phyloP scores from a whole-genome alignment of 2,329 filamentous ascomycete species.

The Decorospora gaudefroyi region DNA sequence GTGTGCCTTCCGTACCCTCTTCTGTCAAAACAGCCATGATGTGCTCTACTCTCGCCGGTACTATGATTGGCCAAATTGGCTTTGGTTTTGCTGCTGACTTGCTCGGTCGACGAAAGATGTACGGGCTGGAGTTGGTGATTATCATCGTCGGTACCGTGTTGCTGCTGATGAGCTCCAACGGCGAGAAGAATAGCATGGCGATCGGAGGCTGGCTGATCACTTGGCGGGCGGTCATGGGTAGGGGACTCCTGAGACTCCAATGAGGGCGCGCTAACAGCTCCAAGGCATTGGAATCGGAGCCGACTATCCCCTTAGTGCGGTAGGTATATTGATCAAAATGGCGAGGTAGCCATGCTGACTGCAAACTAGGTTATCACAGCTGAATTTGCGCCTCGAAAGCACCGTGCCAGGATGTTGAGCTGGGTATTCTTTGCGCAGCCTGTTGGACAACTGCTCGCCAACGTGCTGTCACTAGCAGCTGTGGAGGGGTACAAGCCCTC shows the following conservation, averaged over 20 bases:
- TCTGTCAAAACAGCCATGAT: constrained; percentile 46
- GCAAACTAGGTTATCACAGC: constrained; percentile 38
- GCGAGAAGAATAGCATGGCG: constrained; percentile 44
- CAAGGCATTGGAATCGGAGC: constrained; percentile 45
- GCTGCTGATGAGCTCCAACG: constrained; percentile 46
- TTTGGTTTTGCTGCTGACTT: constrained; percentile 49
- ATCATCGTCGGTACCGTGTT: constrained; percentile 49
- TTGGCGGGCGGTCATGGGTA: constrained; percentile 50
- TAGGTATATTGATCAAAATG: neutral
- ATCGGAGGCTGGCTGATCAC: constrained; percentile 48
- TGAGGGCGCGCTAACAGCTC: constrained; percentile 1
- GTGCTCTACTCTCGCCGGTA: constrained; percentile 47
- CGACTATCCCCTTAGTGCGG: constrained; percentile 47
- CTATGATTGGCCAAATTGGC: constrained; percentile 46
- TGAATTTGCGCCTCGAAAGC: constrained; percentile 47
- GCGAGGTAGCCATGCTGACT: constrained; percentile 2
- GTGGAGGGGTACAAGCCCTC: constrained; percentile 34
- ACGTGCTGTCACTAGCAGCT: constrained; percentile 36
- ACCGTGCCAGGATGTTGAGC: constrained; percentile 49
- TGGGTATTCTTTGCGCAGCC: constrained; percentile 52
- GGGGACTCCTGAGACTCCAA: neutral
- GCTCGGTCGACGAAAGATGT: constrained; percentile 48
- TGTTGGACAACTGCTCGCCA: constrained; percentile 46
- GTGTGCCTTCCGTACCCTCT: constrained; percentile 32
- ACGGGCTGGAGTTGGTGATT: constrained; percentile 49